These are phyloP conservation scores for Cenococcum geophilum DNA, from an alignment of 495 filamentous ascomycete genomes.

Conservation along the genomic window DNA sequence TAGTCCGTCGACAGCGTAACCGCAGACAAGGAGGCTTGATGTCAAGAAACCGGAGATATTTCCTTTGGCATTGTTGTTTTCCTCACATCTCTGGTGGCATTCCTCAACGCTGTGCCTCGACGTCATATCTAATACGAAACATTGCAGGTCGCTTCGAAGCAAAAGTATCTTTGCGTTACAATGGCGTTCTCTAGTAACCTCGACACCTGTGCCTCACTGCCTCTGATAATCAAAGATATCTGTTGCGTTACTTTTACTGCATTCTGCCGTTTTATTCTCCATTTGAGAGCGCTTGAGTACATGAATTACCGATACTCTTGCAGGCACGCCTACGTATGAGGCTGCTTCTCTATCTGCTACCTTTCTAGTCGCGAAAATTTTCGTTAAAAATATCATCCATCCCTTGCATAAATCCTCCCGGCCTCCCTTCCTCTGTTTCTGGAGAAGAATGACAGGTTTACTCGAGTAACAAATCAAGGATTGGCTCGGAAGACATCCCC, in stretches of 20 bases:
- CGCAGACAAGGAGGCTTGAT: not conserved
- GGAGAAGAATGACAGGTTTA: not conserved
- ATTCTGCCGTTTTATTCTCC: not conserved
- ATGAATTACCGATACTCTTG: not conserved
- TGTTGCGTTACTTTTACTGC: not conserved
- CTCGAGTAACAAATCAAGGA: not conserved
- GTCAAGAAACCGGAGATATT: not conserved
- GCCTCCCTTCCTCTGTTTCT: slow-evolving; percentile 2
- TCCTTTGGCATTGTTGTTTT: not conserved
- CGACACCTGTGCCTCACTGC: not conserved
- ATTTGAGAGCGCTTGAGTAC: not conserved
- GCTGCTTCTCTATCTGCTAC: not conserved
- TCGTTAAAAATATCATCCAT: not conserved
- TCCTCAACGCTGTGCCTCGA: not conserved
- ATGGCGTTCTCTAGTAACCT: not conserved
- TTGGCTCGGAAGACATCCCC: not conserved
- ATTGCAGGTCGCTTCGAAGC: slow-evolving; percentile 5
- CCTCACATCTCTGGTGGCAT: not conserved
- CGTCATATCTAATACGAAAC: not conserved
- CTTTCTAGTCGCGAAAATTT: not conserved
- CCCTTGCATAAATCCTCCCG: not conserved
- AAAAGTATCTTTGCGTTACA: slow-evolving; percentile 4
- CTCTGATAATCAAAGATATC: not conserved
- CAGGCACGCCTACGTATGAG: not conserved
- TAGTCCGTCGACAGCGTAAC: not conserved